These are phyloP conservation scores for Lojkania enalia DNA, from an alignment of 2,329 filamentous ascomycete species.

Conservation along the genomic window DNA sequence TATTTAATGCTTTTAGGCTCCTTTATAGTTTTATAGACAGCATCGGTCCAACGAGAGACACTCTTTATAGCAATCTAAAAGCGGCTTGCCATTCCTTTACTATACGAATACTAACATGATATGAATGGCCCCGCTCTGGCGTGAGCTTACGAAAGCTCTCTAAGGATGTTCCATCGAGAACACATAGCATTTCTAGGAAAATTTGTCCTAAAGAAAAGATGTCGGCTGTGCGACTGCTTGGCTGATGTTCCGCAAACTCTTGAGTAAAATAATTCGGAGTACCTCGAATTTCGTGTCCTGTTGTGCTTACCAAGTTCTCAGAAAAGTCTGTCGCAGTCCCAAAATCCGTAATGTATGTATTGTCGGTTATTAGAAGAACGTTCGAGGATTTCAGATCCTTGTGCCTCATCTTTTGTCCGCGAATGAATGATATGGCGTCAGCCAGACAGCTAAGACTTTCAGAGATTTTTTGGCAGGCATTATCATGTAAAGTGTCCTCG, in stretches of 20 bases:
- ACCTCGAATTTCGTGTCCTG: not conserved
- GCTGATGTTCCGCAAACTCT: not conserved
- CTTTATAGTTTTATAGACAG: too few species aligned
- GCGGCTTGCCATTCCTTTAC: too few species aligned
- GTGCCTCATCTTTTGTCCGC: constrained; percentile 2
- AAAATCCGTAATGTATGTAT: not conserved
- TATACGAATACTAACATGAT: too few species aligned
- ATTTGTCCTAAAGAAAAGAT: not conserved
- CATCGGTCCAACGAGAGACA: too few species aligned
- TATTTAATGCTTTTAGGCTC: too few species aligned
- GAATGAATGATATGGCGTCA: not conserved
- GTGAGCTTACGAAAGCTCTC: too few species aligned
- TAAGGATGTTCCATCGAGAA: too few species aligned
- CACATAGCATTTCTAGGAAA: not conserved
- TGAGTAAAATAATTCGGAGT: not conserved
- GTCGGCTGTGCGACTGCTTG: not conserved
- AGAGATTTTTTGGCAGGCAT: not conserved
- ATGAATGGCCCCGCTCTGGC: too few species aligned
- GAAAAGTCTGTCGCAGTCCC: not conserved
- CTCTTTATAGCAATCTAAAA: too few species aligned
- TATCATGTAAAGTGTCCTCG: not conserved
- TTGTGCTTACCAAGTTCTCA: not conserved
- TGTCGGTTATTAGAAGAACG: not conserved
- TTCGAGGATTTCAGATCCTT: not conserved
- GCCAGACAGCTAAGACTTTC: not conserved